A percentile compares a stretch with the other conserved stretches of the same genome.
Conservation (phyloP, 768 basidiomycete genomes). For the Tulasnella sp. region DNA sequence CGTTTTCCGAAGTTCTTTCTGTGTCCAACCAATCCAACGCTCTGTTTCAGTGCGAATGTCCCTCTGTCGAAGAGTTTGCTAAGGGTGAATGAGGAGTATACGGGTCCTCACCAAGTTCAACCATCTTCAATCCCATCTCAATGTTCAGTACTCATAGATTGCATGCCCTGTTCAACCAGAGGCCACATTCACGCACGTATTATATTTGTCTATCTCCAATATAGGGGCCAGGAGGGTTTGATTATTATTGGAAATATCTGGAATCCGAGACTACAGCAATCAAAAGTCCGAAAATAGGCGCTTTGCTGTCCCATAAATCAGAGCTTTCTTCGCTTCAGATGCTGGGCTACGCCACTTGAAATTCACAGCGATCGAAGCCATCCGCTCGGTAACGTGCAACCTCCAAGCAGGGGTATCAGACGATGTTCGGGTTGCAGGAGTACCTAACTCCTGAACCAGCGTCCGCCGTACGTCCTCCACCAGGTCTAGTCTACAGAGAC, state of each 20-base stretch:
- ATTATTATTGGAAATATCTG: neutral
- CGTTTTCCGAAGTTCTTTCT: slow-evolving; percentile 37
- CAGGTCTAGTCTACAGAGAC: slow-evolving; percentile 66
- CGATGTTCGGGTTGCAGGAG: neutral
- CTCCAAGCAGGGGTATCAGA: slow-evolving; percentile 6
- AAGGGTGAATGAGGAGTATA: slow-evolving; percentile 8
- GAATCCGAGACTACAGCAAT: neutral
- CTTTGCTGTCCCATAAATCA: neutral
- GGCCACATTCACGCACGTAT: neutral
- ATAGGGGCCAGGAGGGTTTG: neutral
- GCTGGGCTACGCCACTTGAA: slow-evolving; percentile 9
- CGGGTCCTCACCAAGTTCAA: slow-evolving; percentile 1
- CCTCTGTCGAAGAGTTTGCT: slow-evolving; percentile 72
- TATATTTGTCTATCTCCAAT: neutral
- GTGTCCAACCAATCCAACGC: neutral
- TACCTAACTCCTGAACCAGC: slow-evolving; percentile 59
- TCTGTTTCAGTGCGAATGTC: slow-evolving; percentile 68
- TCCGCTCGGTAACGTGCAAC: neutral
- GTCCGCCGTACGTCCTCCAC: slow-evolving; percentile 64
- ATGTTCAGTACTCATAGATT: neutral
- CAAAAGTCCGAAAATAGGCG: neutral
- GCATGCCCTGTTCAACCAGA: slow-evolving; percentile 27
- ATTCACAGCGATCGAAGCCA: neutral
- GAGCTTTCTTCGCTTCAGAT: neutral
- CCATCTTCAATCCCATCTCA: neutral